Conservation (phyloP, 1,284 basidiomycete species). For the Apiotrichum mycotoxinovorans region DNA sequence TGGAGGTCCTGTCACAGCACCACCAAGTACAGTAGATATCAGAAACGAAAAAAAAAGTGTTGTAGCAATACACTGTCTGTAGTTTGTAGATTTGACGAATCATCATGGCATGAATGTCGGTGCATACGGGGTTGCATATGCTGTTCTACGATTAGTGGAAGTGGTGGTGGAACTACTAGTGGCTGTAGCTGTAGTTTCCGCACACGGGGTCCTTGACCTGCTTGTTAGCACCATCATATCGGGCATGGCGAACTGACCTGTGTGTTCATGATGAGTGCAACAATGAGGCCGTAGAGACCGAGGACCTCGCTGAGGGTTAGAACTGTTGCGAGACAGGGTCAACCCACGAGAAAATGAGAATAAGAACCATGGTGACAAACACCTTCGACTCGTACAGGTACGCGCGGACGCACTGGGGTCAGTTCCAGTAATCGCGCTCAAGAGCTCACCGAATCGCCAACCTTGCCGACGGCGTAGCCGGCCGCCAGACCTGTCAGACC, state of each 20-base stretch:
- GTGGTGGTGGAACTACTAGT: neutral
- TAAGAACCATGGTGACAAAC: slow-evolving; percentile 71
- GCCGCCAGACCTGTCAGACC: slow-evolving; percentile 75
- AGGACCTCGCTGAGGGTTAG: slow-evolving; percentile 3
- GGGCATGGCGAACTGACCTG: too few relatives aligned
- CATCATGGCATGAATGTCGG: too few relatives aligned
- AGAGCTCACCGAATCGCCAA: slow-evolving; percentile 79
- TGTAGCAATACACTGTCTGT: too few relatives aligned
- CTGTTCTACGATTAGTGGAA: neutral
- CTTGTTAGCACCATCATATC: too few relatives aligned
- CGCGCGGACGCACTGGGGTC: slow-evolving; percentile 52
- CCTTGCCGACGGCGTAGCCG: slow-evolving; percentile 94
- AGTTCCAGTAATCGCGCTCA: neutral
- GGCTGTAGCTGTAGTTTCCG: neutral
- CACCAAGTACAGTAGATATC: too few relatives aligned
- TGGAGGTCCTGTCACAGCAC: too few relatives aligned
- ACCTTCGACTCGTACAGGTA: slow-evolving; percentile 58
- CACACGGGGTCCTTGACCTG: slow-evolving; percentile 25
- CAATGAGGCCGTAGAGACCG: slow-evolving; percentile 58
- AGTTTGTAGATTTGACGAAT: too few relatives aligned
- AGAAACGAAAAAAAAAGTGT: too few relatives aligned
- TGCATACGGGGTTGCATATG: neutral
- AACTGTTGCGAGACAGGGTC: neutral
- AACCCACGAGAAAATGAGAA: slow-evolving; percentile 54
- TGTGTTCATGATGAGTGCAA: slow-evolving; percentile 58